phyloP scores from a whole-genome alignment of 2,329 filamentous ascomycete species.

The Paecilomyces formosus region DNA sequence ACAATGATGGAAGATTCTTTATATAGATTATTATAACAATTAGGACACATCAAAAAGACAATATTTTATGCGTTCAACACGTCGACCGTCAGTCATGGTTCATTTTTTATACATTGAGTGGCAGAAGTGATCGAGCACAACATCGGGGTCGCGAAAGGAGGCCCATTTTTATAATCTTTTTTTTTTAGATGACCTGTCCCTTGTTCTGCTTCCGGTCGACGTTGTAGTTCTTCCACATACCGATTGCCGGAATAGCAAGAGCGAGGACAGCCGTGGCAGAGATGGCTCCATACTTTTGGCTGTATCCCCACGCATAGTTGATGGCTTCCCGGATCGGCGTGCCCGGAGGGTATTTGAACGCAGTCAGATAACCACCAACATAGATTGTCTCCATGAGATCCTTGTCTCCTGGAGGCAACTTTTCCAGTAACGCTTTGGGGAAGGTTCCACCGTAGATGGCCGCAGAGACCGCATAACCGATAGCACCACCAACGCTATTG shows the following conservation, averaged over 20 bases:
- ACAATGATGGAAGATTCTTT: background rate
- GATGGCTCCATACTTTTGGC: slow-evolving; percentile 29
- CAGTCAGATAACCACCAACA: slow-evolving; percentile 17
- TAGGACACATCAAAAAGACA: background rate
- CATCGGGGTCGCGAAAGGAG: background rate
- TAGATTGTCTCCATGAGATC: slow-evolving; percentile 15
- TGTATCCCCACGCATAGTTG: slow-evolving; percentile 30
- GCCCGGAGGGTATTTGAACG: slow-evolving; percentile 23
- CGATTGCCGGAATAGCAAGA: slow-evolving; percentile 25
- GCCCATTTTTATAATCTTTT: background rate
- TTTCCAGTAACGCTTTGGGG: slow-evolving; percentile 35
- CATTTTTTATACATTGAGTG: background rate
- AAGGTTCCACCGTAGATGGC: slow-evolving; percentile 55
- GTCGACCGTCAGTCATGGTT: background rate
- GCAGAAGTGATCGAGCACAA: background rate
- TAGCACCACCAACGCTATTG: slow-evolving; percentile 26
- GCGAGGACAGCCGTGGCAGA: slow-evolving; percentile 26
- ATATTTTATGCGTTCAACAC: background rate
- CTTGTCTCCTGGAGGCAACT: slow-evolving; percentile 34
- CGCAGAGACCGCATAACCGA: slow-evolving; percentile 22
- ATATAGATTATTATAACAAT: background rate
- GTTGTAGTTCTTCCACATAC: slow-evolving; percentile 32
- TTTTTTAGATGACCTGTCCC: slow-evolving; percentile 19
- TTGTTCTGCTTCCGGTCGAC: slow-evolving; percentile 34
- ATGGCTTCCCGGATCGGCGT: slow-evolving; percentile 23